Evolutionary conservation across 164 flowering plant genomes (phyloP).

Genomic region (Houttuynia cordata): DNA sequence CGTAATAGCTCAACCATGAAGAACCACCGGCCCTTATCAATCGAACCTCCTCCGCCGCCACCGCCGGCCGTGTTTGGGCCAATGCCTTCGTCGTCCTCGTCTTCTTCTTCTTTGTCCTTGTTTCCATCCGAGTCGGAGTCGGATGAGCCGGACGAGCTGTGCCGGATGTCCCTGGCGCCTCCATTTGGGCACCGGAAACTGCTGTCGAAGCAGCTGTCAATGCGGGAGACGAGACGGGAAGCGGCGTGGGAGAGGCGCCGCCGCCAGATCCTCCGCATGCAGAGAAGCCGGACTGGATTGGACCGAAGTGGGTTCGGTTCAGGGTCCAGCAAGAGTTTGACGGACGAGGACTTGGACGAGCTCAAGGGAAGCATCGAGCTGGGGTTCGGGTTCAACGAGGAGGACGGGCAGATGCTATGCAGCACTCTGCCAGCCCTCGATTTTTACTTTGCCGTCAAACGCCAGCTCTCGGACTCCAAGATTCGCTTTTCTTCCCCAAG

Average conservation of each 20-base stretch:
- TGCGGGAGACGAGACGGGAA: constrained; percentile 59
- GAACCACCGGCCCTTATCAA: too few species aligned
- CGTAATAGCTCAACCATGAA: too few species aligned
- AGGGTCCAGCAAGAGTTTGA: constrained; percentile 21
- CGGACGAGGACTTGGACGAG: constrained; percentile 80
- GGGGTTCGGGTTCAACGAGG: constrained; percentile 79
- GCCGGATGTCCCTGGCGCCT: neutral
- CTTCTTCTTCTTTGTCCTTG: neutral
- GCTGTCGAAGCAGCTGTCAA: constrained; percentile 66
- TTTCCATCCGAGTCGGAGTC: neutral
- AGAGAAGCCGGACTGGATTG: constrained; percentile 5
- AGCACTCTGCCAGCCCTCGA: constrained; percentile 81
- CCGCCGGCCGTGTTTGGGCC: too few species aligned
- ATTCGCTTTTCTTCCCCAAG: constrained; percentile 11
- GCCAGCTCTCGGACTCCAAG: constrained; percentile 32
- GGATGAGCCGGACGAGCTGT: constrained; percentile 1
- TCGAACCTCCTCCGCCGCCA: too few species aligned
- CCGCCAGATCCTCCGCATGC: constrained; percentile 26
- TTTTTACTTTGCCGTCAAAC: constrained; percentile 69
- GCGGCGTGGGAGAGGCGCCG: constrained; percentile 82
- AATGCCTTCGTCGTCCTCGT: too few species aligned
- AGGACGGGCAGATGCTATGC: constrained; percentile 50
- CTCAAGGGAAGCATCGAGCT: constrained; percentile 80
- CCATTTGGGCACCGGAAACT: constrained; percentile 12
- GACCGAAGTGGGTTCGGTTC: constrained; percentile 3